Base-by-base conservation (phyloP, 257 asterid genomes). In the Solanum medicagineum region DNA sequence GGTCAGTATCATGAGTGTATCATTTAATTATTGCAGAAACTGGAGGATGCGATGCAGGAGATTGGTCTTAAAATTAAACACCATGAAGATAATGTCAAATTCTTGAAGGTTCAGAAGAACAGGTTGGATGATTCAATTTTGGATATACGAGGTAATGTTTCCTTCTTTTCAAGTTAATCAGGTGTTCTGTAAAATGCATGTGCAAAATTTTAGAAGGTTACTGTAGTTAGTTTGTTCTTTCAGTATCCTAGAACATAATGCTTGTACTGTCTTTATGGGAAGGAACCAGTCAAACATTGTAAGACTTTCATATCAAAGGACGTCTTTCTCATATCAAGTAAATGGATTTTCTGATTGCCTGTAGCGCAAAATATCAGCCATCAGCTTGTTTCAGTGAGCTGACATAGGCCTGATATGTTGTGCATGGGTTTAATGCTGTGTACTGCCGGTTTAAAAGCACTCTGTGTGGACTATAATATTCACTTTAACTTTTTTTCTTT, bases 61-160 rank as follows among this genome's bases (percentile, higher is more conserved):
- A 80, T 90, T 60, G 98, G 96, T 86, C 87, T 70, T 45, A 91
- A 87, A 84, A 87, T 94, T 19, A 93, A 93, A 87, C 98, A 94
- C 53, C 90, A 93, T 19, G 98, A 93, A 87, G 95, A 87, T 57
- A 92, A 89, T 88, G 36, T 93, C 89, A 88, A 22, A 65, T 92
- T 86, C 88, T 87, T 96, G 53, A 93, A 85, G 86, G 55, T 74
- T 71, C 89, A 84, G 85, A 86, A 45, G 56, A 90, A 83, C 89
- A 88, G 79, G 56, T 66, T 92, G 87, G 97, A 93, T 51, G 94
- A 88, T 45, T 87, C 92, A 81, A 92, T 93, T 87, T 87, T 92
- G 29, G 96, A 94, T 79, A 62, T 86, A 90, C 94, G 90, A 89
- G 95, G 99, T 93, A 87, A 8, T 49, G 20, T 24, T 42, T 69